Evolutionary conservation across 1,284 basidiomycete genomes (phyloP).

Genomic region (Cutaneotrichosporon mucoides): DNA sequence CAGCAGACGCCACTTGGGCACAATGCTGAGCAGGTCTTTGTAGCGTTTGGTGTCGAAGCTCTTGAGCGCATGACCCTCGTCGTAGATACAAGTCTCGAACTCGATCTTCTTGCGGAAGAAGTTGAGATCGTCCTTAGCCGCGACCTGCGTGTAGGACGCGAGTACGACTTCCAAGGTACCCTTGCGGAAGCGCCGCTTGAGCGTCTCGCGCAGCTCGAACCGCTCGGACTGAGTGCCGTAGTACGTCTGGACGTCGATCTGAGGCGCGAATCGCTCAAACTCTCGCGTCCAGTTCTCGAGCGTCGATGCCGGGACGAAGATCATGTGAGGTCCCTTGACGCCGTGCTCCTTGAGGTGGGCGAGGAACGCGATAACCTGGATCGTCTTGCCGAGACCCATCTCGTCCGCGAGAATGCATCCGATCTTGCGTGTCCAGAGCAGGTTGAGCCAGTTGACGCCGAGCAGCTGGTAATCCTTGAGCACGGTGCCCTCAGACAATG

Average conservation of each 20-base stretch:
- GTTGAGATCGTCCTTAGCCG: constrained; percentile 77
- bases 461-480: constrained; percentile 96
- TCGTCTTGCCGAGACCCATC: constrained; percentile 96
- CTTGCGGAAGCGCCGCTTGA: constrained; percentile 56
- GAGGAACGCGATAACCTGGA: constrained; percentile 90
- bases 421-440: constrained; percentile 73
- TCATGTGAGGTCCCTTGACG: constrained; percentile 77
- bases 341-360: constrained; percentile 78
- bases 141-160: constrained; percentile 93
- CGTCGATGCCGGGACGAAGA: constrained; percentile 94
- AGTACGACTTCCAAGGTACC: constrained; percentile 87
- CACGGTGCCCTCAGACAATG: constrained; percentile 61
- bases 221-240: constrained; percentile 91
- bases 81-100: constrained; percentile 94
- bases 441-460: constrained; percentile 95
- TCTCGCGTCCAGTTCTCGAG: constrained; percentile 98
- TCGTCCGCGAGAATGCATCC: constrained; percentile 98
- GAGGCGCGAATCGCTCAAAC: constrained; percentile 82
- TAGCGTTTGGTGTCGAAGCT: constrained; percentile 96
- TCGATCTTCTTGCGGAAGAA: constrained; percentile 80
- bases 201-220: constrained; percentile 65
- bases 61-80: constrained; percentile 94
- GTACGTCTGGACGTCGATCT: constrained; percentile 81
- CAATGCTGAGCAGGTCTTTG: constrained; percentile 77
- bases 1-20: constrained; percentile 82